Evolutionary conservation across 345 rosid genomes (phyloP), one percentile per base, ranked within the genome.

Genomic region (Linum usitatissimum): DNA sequence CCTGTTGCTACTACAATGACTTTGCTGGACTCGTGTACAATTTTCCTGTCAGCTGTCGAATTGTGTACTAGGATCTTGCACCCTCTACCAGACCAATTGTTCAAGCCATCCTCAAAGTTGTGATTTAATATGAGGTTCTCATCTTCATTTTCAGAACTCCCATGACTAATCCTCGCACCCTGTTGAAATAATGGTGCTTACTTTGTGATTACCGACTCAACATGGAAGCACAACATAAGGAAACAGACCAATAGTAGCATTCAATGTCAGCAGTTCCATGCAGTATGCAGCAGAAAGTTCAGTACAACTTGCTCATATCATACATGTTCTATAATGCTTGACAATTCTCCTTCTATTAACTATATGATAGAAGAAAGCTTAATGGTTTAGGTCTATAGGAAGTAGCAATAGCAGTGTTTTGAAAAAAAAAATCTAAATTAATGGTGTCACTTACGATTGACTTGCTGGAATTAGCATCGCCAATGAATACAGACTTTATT

Each of bases 71-170:
- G 77, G 69, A 90, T 74, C 76, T 75, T 86, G 78, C 97, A 90
- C 66, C 97, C 94, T 81, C 94, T 86, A 75, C 88, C 97, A 9
- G 99, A 81, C 98, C 97, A 90, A 70, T 87, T 84, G 68, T 76
- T 81, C 30, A 81, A 81, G 45, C 97, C 97, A 59, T 87, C 88
- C 17, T 81, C 85, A 68, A 93, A 93, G 28, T 23, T 23, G 28
- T 23, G 90, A 69, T 93, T 93, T 34, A 83, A 55, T 64, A 90
- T 72, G 72, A 93, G 75, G 68, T 76, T 73, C 68, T 77, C 88
- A 62, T 77, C 79, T 74, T 73, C 83, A 70, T 53, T 66, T 53
- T 60, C 71, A 67, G 36, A 60, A 10, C 31, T 14, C n/a, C 42
- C 60, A 49, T 55, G 30, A 31, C 48, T 13, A 12, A 15, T 53